phyloP scores from a whole-genome alignment of 2,329 filamentous ascomycete genomes.

The Nigrospora oryzae region DNA sequence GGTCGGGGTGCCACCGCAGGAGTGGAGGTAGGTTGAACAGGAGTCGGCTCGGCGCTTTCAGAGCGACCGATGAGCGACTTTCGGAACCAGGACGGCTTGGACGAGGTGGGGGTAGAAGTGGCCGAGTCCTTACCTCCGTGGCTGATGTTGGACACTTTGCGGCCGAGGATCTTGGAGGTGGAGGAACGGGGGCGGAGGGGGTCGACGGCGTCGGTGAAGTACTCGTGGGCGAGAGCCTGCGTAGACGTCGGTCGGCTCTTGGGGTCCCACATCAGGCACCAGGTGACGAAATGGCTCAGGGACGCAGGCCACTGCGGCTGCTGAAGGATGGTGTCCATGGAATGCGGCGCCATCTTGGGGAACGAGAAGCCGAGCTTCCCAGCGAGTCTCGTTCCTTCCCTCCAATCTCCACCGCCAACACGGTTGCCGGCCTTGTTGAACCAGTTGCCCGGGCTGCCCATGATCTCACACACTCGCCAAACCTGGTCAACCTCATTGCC shows the following conservation, averaged over 20 bases:
- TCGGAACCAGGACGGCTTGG: constrained; percentile 94
- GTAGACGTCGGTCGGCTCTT: constrained; percentile 83
- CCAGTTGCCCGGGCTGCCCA: constrained; percentile 98
- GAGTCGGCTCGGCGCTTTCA: constrained; percentile 56
- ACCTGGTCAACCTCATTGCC: constrained; percentile 98
- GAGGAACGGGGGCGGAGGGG: constrained; percentile 88
- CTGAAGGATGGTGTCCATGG: constrained; percentile 89
- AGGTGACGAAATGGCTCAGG: constrained; percentile 88
- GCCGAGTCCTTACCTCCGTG: constrained; percentile 57
- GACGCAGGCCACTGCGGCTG: constrained; percentile 85
- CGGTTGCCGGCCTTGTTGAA: constrained; percentile 82
- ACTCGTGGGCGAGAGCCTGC: constrained; percentile 92
- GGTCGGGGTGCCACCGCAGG: constrained; percentile 30
- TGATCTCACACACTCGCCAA: constrained; percentile 97
- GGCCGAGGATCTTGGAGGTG: constrained; percentile 71
- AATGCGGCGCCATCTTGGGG: constrained; percentile 97
- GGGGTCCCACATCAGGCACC: constrained; percentile 98
- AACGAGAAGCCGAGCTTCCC: constrained; percentile 98
- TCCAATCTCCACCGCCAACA: constrained; percentile 95
- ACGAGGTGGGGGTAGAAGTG: constrained; percentile 49
- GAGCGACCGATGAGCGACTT: constrained; percentile 83
- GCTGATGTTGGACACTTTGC: constrained; percentile 81
- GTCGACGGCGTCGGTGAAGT: constrained; percentile 87
- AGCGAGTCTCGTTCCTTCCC: constrained; percentile 83
- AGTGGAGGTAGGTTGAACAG: constrained; percentile 36